Base-by-base conservation (phyloP, 345 rosid genomes). In the Sonneratia alba region DNA sequence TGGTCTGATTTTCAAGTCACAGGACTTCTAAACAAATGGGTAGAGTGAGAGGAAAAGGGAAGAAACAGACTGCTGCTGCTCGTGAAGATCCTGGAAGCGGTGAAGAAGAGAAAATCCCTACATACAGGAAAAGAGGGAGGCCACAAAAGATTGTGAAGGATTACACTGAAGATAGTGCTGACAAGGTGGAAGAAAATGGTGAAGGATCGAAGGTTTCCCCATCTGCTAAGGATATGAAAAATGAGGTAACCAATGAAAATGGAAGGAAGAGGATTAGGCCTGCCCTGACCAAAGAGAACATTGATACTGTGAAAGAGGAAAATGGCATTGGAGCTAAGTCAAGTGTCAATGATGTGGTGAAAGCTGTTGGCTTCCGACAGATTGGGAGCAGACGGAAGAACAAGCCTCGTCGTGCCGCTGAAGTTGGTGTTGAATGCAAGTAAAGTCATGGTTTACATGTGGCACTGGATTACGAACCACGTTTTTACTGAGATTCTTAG, bases 381-480 rank as follows among this genome's bases (percentile, higher is more conserved):
- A 85, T 71, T 56, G 86, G 91, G 64, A 91, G 88, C 68, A 73
- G 94, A 74, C 82, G 92, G 75, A 91, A 91, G 83, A 91, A 75
- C 84, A 91, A 84, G 78, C 92, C 94, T 7, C 83, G 89, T 36
- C 76, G 94, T 42, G 94, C 97, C 72, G 97, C 94, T 67, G 97
- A 89, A 83, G 94, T 86, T 72, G 91, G 87, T 7, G 87, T 89
- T 21, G 88, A 86, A 66, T 87, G 89, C 88, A 79, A 81, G 70
- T 86, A 84, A 83, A 51, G 71, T 51, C 76, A 65, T 27, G 24
- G 73, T 69, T 71, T 37, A 62, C 43, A 56, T 65, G 70, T 51
- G 36, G 65, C 36, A 42, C 32, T 43, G 36, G 47, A 36, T 38
- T 24, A 34, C 64, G 34, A 14, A 71, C 63, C 67, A 9, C 19